phyloP scores from a whole-genome alignment of 345 rosid genomes.

The Excoecaria agallocha region DNA sequence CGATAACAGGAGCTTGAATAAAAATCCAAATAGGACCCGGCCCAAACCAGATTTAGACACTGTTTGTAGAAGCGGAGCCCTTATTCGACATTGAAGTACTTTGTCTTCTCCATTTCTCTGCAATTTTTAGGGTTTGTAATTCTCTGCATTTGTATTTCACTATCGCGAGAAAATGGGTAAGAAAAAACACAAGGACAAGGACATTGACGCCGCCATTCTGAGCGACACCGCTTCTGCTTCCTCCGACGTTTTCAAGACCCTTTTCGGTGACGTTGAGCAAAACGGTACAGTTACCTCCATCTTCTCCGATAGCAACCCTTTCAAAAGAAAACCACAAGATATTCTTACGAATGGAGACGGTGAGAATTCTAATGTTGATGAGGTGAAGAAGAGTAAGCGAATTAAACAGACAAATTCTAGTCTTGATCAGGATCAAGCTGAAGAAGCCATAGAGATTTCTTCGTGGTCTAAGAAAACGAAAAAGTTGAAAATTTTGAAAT shows the following conservation, averaged over 20 bases:
- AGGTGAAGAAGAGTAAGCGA: slow-evolving; percentile 24
- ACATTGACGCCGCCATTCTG: not conserved
- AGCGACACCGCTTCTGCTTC: slow-evolving; percentile 16
- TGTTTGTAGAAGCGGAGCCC: no score
- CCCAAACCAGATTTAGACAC: no score
- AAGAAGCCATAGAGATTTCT: slow-evolving; percentile 11
- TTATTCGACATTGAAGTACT: no score
- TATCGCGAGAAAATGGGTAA: slow-evolving; percentile 16
- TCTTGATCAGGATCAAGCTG: not conserved
- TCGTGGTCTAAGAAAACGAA: slow-evolving; percentile 35
- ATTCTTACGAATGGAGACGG: slow-evolving; percentile 4
- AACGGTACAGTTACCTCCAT: slow-evolving; percentile 39
- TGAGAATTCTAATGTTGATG: slow-evolving; percentile 11
- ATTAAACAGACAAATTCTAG: slow-evolving; percentile 15
- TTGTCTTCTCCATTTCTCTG: not conserved
- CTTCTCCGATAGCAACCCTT: slow-evolving; percentile 80
- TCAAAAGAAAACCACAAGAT: slow-evolving; percentile 59
- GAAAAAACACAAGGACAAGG: slow-evolving; percentile 33
- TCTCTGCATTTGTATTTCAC: not conserved
- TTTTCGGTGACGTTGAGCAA: slow-evolving; percentile 36
- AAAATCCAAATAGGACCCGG: no score
- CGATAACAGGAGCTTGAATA: no score
- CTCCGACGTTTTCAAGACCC: slow-evolving; percentile 41
- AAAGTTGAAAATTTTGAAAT: slow-evolving; percentile 16
- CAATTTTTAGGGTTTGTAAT: not conserved